Evolutionary conservation across 345 rosid genomes (phyloP).

Genomic region (Alliaria petiolata): DNA sequence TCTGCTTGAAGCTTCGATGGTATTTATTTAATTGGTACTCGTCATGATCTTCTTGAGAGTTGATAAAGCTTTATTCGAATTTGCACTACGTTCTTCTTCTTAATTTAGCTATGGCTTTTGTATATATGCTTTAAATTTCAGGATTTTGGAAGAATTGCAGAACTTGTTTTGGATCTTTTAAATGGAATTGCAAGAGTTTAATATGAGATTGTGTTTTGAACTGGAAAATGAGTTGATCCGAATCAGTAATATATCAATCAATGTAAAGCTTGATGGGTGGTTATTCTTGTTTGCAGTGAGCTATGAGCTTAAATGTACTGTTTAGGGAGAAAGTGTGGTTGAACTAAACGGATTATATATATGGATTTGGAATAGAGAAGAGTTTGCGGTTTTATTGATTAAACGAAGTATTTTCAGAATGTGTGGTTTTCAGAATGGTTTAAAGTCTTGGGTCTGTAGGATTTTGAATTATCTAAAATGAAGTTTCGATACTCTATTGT

Average conservation of each 20-base stretch:
- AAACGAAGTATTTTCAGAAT: too few species aligned
- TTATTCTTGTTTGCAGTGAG: not conserved
- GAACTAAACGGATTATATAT: not conserved
- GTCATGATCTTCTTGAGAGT: not conserved
- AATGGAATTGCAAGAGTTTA: too few species aligned
- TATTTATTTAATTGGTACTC: not conserved
- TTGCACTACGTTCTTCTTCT: conserved; percentile 3
- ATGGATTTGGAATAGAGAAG: not conserved
- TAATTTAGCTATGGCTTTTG: not conserved
- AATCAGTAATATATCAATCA: too few species aligned
- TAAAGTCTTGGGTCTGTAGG: too few species aligned
- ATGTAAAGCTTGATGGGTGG: not conserved
- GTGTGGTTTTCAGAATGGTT: too few species aligned
- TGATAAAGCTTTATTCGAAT: not conserved
- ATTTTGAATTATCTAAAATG: too few species aligned
- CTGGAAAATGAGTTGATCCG: not conserved
- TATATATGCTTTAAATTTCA: not conserved
- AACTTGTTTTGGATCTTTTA: too few species aligned
- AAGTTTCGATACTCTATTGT: too few species aligned
- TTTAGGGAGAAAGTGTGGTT: not conserved
- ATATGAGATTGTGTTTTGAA: not conserved
- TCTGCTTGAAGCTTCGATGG: conserved; percentile 18
- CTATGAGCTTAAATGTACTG: not conserved
- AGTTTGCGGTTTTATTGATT: not conserved
- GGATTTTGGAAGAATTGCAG: not conserved